Percentiles rank a stretch among this genome's conserved stretches.
These are phyloP conservation scores for Penicillium sp. DNA, from an alignment of 2,329 filamentous ascomycete genomes.

Conservation along the genomic window DNA sequence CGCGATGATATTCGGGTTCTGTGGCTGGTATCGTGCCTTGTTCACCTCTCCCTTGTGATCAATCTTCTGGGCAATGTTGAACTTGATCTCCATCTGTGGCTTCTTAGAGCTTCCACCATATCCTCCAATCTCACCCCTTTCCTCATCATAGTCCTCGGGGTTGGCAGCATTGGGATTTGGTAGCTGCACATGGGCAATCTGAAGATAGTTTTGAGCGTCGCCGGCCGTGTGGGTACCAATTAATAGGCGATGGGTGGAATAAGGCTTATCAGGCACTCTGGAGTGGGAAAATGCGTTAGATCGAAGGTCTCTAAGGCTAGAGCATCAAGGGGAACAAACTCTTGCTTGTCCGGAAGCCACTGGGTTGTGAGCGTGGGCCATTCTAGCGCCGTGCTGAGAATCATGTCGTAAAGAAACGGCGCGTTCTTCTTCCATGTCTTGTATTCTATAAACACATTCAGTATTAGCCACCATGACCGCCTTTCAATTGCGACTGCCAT, in stretches of 20 bases:
- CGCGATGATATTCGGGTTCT: conserved; percentile 95
- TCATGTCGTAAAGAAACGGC: conserved; percentile 97
- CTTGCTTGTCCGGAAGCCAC: conserved; percentile 95
- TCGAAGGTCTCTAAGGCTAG: background rate
- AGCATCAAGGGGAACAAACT: conserved; percentile 48
- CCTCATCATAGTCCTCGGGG: conserved; percentile 85
- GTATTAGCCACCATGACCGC: conserved; percentile 3
- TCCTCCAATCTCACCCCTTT: conserved; percentile 89
- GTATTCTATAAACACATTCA: conserved; percentile 70
- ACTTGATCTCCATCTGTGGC: conserved; percentile 73
- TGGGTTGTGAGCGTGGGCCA: conserved; percentile 98
- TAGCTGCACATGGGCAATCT: conserved; percentile 92
- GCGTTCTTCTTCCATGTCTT: conserved; percentile 99
- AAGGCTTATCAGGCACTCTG: conserved; percentile 80
- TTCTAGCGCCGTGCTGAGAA: conserved; percentile 89
- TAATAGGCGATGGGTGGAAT: conserved; percentile 83
- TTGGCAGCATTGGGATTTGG: conserved; percentile 76
- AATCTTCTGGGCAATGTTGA: conserved; percentile 93
- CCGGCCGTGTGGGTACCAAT: conserved; percentile 94
- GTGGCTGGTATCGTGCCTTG: conserved; percentile 96
- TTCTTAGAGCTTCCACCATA: conserved; percentile 76
- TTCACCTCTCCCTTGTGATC: conserved; percentile 97
- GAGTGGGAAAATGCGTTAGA: conserved; percentile 6
- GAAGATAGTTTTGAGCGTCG: conserved; percentile 83
- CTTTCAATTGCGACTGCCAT: background rate